Evolutionary conservation across 108 stramenopile species (phyloP), one percentile per base, ranked within the genome.

Genomic region (Nitzschia sp.): DNA sequence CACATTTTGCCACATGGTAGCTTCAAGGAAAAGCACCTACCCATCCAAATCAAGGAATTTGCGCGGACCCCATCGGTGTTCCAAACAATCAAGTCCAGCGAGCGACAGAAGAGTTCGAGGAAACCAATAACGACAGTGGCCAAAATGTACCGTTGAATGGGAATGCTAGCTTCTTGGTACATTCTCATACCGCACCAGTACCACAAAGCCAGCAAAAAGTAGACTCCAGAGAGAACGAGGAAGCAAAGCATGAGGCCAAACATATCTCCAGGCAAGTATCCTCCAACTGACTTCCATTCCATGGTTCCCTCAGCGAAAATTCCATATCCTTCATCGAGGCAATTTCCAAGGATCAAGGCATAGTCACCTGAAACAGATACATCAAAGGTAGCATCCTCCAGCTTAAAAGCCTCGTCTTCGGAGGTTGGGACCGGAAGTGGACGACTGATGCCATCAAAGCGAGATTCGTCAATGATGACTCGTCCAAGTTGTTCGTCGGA

Each of bases 171-270:
- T 41, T 91, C 89, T 38, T 80, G 63, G 68, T 84, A 69, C 11
- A 68, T 57, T 34, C 53, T 73, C 80, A 86, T 88, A 39, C 70
- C 86, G 54, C 67, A 61, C 8, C 53, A 67, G 58, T 91, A 91
- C 71, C 75, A 88, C 7, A 72, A 22, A 25, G 80, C 53, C n/a
- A 88, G 56, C 7, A 83, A 39, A 3, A 76, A 52, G 53, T 88
- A 88, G 22, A 59, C 53, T 7, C 63, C 54, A 10, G 80, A 69
- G 43, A 86, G 14, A 3, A 63, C 65, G 8, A 63, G 60, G 68
- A 80, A 85, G 68, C 86, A 91, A 63, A 84, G 74, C 89, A 87
- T 87, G 29, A 88, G 81, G n/a, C 81, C 87, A 65, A 84, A 88
- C 52, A 91, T 65, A 57, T 91, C 83, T 12, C 86, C 89, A 0